These are phyloP conservation scores for Cryptococcus neoformans DNA, from an alignment of 1,284 basidiomycete genomes.

Conservation along the genomic window DNA sequence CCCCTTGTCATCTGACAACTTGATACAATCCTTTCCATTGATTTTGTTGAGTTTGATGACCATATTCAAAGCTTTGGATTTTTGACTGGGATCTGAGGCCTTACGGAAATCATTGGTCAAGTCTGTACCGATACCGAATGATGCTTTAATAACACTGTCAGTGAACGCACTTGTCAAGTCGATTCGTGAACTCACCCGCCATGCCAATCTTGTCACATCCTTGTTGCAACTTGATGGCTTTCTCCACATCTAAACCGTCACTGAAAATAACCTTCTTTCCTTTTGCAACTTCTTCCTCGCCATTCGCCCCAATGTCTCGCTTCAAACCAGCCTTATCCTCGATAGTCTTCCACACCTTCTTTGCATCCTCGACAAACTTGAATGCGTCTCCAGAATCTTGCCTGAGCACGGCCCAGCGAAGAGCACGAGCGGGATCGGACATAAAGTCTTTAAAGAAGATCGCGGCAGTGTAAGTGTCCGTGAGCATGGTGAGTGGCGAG, in stretches of 20 bases:
- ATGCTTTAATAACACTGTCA: conserved; percentile 48
- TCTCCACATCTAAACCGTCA: conserved; percentile 70
- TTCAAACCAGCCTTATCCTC: conserved; percentile 40
- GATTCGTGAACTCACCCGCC: conserved; percentile 54
- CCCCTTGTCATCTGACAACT: conserved; percentile 83
- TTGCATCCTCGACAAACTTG: conserved; percentile 67
- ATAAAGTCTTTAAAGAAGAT: conserved; percentile 78
- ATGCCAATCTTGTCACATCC: conserved; percentile 73
- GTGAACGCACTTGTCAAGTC: background rate
- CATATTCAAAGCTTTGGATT: conserved; percentile 82
- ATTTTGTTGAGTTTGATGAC: conserved; percentile 85
- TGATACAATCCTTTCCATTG: conserved; percentile 72
- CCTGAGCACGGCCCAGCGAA: conserved; percentile 74
- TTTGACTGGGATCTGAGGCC: conserved; percentile 58
- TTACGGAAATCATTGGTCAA: conserved; percentile 82
- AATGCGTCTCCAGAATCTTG: conserved; percentile 91
- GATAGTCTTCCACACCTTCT: conserved; percentile 56
- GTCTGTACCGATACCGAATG: conserved; percentile 88
- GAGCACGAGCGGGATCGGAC: conserved; percentile 59
- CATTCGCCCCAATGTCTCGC: conserved; percentile 58
- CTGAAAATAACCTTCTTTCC: conserved; percentile 77
- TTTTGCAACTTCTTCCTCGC: conserved; percentile 58
- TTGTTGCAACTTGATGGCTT: conserved; percentile 64
- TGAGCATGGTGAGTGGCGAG: conserved; percentile 68
- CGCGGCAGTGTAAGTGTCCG: conserved; percentile 85